Evolutionary conservation across 1,284 basidiomycete genomes (phyloP).

Genomic region (Amylostereum areolatum): DNA sequence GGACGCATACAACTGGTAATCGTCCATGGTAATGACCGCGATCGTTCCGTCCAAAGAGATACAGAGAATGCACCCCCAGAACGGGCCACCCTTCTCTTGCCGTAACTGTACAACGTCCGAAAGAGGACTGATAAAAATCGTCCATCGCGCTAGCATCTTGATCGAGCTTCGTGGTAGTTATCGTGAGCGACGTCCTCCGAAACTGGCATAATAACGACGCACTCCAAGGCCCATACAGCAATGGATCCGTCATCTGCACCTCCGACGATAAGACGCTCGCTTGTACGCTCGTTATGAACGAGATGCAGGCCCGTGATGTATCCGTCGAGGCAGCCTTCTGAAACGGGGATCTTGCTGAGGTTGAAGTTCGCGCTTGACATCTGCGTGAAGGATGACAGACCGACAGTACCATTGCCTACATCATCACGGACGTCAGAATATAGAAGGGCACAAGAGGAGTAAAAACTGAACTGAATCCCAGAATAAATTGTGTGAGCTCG

Average conservation of each 20-base stretch:
- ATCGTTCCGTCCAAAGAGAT: slow-evolving; percentile 78
- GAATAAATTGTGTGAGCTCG: slow-evolving; percentile 46
- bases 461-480: slow-evolving; percentile 53
- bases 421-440: not conserved
- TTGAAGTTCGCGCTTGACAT: slow-evolving; percentile 20
- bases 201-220: slow-evolving; percentile 13
- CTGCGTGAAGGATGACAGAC: slow-evolving; percentile 34
- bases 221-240: slow-evolving; percentile 65
- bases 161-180: slow-evolving; percentile 42
- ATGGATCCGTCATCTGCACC: slow-evolving; percentile 73
- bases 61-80: slow-evolving; percentile 71
- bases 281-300: slow-evolving; percentile 48
- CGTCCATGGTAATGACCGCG: slow-evolving; percentile 72
- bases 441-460: slow-evolving; percentile 3
- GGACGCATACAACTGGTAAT: slow-evolving; percentile 64
- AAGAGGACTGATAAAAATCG: slow-evolving; percentile 63
- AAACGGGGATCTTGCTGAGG: slow-evolving; percentile 27
- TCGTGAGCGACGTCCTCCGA: not conserved
- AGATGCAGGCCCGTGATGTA: slow-evolving; percentile 45
- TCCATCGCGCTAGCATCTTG: slow-evolving; percentile 61
- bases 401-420: slow-evolving; percentile 54
- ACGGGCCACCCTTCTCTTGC: slow-evolving; percentile 49
- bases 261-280: slow-evolving; percentile 56
- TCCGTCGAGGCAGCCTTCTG: slow-evolving; percentile 41
- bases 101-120: slow-evolving; percentile 51